A percentile compares a stretch with the other conserved stretches of the same genome.
Evolutionary conservation across 2,329 filamentous ascomycete genomes (phyloP).

Genomic region (Pseudonectria buxi): DNA sequence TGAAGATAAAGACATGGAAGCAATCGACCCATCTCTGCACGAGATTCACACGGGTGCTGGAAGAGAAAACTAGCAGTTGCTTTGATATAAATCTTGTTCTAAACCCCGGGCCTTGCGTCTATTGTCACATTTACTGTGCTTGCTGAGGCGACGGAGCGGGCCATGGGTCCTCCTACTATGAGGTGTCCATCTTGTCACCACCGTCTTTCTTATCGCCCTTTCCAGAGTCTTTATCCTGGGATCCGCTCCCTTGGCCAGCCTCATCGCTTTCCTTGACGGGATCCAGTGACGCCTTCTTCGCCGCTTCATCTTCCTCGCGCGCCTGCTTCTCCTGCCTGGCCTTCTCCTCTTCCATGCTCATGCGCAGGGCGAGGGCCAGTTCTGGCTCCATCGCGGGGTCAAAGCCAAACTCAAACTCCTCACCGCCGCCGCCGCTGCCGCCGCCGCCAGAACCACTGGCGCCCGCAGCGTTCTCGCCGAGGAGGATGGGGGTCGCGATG

Average conservation of each 20-base stretch:
- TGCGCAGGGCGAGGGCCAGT: slow-evolving; percentile 84
- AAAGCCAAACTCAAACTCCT: slow-evolving; percentile 70
- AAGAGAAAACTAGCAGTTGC: slow-evolving; percentile 12
- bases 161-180: slow-evolving; percentile 34
- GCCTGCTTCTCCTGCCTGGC: slow-evolving; percentile 83
- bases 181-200: slow-evolving; percentile 78
- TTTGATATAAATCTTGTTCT: slow-evolving; percentile 20
- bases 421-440: slow-evolving; percentile 53
- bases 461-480: slow-evolving; percentile 64
- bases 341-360: slow-evolving; percentile 98
- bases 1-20: slow-evolving; percentile 6
- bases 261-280: slow-evolving; percentile 77
- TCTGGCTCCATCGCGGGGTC: slow-evolving; percentile 91
- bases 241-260: slow-evolving; percentile 34
- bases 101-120: slow-evolving; percentile 21
- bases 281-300: slow-evolving; percentile 70
- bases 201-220: slow-evolving; percentile 64
- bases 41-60: background rate
- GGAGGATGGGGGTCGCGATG: slow-evolving; percentile 80
- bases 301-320: slow-evolving; percentile 64
- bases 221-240: slow-evolving; percentile 69
- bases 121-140: slow-evolving; percentile 30
- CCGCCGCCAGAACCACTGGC: slow-evolving; percentile 50
- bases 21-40: background rate
- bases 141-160: slow-evolving; percentile 24